A percentile compares a stretch with the other conserved stretches of the same genome.
Conservation (phyloP, 768 basidiomycete species). For the Leccinellum luteum region DNA sequence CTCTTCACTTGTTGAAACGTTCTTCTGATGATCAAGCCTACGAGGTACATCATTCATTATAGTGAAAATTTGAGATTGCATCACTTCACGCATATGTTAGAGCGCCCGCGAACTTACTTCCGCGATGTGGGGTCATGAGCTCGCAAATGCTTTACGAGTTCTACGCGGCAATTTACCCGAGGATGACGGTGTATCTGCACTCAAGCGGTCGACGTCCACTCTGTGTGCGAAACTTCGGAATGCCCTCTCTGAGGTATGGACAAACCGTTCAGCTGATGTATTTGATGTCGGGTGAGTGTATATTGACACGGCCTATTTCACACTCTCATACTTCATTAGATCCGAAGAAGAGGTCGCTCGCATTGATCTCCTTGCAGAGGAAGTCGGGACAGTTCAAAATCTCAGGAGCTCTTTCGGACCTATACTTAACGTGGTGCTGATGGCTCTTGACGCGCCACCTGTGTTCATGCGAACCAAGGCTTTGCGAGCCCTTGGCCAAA, state of each 20-base stretch:
- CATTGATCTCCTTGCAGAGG: slow-evolving; percentile 68
- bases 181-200: slow-evolving; percentile 30
- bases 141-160: slow-evolving; percentile 66
- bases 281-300: slow-evolving; percentile 74
- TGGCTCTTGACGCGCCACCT: slow-evolving; percentile 77
- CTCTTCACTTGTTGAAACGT: slow-evolving; percentile 63
- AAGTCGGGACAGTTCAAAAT: slow-evolving; percentile 72
- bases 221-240: slow-evolving; percentile 59
- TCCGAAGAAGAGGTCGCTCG: slow-evolving; percentile 69
- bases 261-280: slow-evolving; percentile 62
- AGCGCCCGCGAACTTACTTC: slow-evolving; percentile 82
- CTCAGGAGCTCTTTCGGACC: slow-evolving; percentile 81
- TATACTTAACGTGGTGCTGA: slow-evolving; percentile 75
- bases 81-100: slow-evolving; percentile 28
- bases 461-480: slow-evolving; percentile 97
- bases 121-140: slow-evolving; percentile 78
- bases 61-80: not conserved
- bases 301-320: not conserved
- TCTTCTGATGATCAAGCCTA: slow-evolving; percentile 80
- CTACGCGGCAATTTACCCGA: slow-evolving; percentile 50
- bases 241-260: slow-evolving; percentile 74
- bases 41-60: slow-evolving; percentile 49
- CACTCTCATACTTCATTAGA: slow-evolving; percentile 33
- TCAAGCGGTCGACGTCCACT: slow-evolving; percentile 11
- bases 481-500: slow-evolving; percentile 81